A percentile compares a stretch with the other conserved stretches of the same genome.
phyloP scores from a whole-genome alignment of 2,329 filamentous ascomycete genomes.

The Pseudocercospora eumusae region DNA sequence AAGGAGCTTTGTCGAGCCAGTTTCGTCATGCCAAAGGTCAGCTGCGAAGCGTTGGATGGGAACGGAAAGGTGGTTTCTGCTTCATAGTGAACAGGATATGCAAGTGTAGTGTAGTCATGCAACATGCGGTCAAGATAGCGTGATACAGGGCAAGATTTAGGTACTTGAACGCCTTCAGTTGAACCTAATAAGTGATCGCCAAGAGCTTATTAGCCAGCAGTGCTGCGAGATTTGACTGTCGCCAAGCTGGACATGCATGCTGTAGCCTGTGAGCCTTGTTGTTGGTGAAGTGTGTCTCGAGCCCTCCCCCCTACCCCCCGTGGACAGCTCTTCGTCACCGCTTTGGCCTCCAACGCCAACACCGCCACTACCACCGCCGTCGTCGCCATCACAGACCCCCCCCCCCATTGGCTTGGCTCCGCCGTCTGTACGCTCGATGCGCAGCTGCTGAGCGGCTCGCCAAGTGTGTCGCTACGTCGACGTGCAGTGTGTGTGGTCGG shows the following conservation, averaged over 20 bases:
- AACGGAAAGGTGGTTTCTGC: not conserved
- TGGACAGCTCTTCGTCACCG: conserved; percentile 6
- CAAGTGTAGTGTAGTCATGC: not conserved
- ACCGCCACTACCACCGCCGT: not conserved
- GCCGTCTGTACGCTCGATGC: not conserved
- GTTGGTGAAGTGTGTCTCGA: not conserved
- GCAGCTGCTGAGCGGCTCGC: not conserved
- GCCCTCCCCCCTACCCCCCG: not conserved
- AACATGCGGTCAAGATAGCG: not conserved
- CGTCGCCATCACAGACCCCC: not conserved
- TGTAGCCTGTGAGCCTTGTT: too few species aligned
- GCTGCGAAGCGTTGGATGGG: not conserved
- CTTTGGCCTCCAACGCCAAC: not conserved
- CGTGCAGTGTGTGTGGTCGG: not conserved
- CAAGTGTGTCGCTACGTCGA: not conserved
- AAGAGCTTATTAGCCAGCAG: too few species aligned
- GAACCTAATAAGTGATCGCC: not conserved
- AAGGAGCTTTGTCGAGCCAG: not conserved
- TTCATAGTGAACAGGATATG: not conserved
- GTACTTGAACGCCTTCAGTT: not conserved
- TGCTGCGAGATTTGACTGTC: conserved; percentile 8
- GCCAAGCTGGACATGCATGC: conserved; percentile 6
- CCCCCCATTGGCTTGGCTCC: not conserved
- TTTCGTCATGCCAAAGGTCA: not conserved
- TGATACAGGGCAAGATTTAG: conserved; percentile 2